Conservation (phyloP, 352 stramenopile genomes). For the Phytophthora rubi region DNA sequence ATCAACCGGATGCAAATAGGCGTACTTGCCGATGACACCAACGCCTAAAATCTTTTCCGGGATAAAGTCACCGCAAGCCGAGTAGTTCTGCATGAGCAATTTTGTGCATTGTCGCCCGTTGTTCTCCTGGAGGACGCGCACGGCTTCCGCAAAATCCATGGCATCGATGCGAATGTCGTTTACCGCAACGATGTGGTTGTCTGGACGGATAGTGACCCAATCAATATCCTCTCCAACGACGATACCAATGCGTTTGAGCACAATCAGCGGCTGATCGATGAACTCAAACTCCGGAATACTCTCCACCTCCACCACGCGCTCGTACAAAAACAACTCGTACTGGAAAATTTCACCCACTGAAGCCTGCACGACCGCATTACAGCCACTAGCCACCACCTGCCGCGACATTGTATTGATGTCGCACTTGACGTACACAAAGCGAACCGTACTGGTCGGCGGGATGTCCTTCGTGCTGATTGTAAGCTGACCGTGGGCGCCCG, state of each 20-base stretch:
- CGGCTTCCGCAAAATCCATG: constrained; percentile 81
- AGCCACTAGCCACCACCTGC: constrained; percentile 84
- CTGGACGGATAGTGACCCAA: constrained; percentile 76
- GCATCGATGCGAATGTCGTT: constrained; percentile 88
- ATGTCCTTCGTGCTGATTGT: constrained; percentile 84
- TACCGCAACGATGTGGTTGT: constrained; percentile 89
- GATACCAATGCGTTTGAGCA: constrained; percentile 87
- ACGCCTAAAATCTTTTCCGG: constrained; percentile 87
- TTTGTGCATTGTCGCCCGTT: constrained; percentile 89
- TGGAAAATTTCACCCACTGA: constrained; percentile 90
- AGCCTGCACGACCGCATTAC: constrained; percentile 83
- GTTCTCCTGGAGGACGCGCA: constrained; percentile 85
- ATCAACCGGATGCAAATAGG: constrained; percentile 72
- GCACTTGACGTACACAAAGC: constrained; percentile 88
- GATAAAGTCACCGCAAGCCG: constrained; percentile 86
- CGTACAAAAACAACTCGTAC: constrained; percentile 89
- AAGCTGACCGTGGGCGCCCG: constrained; percentile 67
- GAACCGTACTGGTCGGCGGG: constrained; percentile 66
- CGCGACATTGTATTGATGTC: constrained; percentile 89
- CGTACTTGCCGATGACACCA: constrained; percentile 82
- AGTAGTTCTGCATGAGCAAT: constrained; percentile 90
- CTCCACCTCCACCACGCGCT: constrained; percentile 89
- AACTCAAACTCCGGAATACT: constrained; percentile 89
- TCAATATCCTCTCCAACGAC: constrained; percentile 78
- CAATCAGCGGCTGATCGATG: constrained; percentile 85